Conservation (phyloP, 208 protist species). For the Vickermania spadyakhi region DNA sequence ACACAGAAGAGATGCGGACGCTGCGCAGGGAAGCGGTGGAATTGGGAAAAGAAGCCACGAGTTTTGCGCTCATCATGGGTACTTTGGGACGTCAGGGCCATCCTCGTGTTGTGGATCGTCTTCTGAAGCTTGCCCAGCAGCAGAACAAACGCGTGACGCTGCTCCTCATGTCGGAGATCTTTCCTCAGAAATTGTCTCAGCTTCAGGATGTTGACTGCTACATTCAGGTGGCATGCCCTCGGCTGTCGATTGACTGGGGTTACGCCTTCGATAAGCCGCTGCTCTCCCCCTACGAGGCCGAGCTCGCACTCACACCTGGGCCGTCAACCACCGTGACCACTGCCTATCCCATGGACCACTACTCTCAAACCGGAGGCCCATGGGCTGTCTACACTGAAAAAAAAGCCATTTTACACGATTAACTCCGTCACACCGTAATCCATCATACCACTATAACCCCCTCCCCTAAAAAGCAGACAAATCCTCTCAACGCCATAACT, state of each 20-base stretch:
- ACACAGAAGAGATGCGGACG: slow-evolving; percentile 86
- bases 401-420: not conserved
- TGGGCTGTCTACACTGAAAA: slow-evolving; percentile 97
- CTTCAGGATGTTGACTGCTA: slow-evolving; percentile 92
- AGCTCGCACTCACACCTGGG: slow-evolving; percentile 92
- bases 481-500: no score
- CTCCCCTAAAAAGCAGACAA: no score
- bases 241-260: slow-evolving; percentile 99
- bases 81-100: slow-evolving; percentile 97
- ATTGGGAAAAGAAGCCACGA: slow-evolving; percentile 57
- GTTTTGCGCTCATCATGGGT: slow-evolving; percentile 95
- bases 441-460: no score
- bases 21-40: slow-evolving; percentile 77
- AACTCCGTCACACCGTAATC: not conserved
- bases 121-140: slow-evolving; percentile 73
- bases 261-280: slow-evolving; percentile 95
- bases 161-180: slow-evolving; percentile 97
- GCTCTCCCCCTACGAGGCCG: slow-evolving; percentile 96
- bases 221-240: slow-evolving; percentile 97
- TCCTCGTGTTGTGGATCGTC: slow-evolving; percentile 87
- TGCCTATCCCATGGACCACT: slow-evolving; percentile 97
- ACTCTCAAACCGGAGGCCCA: slow-evolving; percentile 86
- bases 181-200: slow-evolving; percentile 91
- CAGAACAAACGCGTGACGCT: slow-evolving; percentile 67
- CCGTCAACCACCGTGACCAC: slow-evolving; percentile 64